Base-by-base conservation (phyloP, 2,329 filamentous ascomycete species). In the Clarireedia monteithiana region DNA sequence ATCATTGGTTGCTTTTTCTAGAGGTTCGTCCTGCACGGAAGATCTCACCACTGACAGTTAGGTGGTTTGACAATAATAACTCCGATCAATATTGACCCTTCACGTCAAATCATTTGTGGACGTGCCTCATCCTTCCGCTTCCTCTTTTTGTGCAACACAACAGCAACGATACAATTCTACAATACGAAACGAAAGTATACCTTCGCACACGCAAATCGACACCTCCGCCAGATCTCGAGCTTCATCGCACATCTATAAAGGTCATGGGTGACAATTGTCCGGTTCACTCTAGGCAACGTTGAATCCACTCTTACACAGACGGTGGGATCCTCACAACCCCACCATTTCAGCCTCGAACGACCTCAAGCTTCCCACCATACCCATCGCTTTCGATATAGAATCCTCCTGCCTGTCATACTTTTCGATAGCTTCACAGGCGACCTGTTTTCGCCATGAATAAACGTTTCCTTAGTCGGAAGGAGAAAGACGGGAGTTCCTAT, bases 391-490 rank as follows among this genome's bases (percentile, higher is more conserved):
- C 39, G 15, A 42, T 15, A 34, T 34, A 34, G 30, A 34, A 34
- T 34, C 30, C 2, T 34, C 39, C n/a, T 42, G 6, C 39, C 39
- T 42, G 17, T 12, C 10, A 34, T 34, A 34, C 30, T 34, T 34
- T 34, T 4, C 10, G 5, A 34, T 34, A 34, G 5, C 15, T 50
- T 23, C 47, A 38, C 17, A 15, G 50, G 42, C 36, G 38, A 50
- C 23, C 6, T 47, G 17, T 47, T 47, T 47, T 27, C 15, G 48
- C 26, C 27, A 38, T 50, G 67, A 73, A 79, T 60, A 83, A 81
- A 68, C 83, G 85, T 65, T 84, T 90, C 69, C 81, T 88, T 58
- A 88, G 82, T 70, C 77, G 85, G 63, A 81, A 85, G 62, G 86
- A 89, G 66, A 89, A 81, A 72, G 77, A 76, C 69, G 75, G 73